phyloP scores from a whole-genome alignment of 2,329 filamentous ascomycete genomes.

The Alternaria panax region DNA sequence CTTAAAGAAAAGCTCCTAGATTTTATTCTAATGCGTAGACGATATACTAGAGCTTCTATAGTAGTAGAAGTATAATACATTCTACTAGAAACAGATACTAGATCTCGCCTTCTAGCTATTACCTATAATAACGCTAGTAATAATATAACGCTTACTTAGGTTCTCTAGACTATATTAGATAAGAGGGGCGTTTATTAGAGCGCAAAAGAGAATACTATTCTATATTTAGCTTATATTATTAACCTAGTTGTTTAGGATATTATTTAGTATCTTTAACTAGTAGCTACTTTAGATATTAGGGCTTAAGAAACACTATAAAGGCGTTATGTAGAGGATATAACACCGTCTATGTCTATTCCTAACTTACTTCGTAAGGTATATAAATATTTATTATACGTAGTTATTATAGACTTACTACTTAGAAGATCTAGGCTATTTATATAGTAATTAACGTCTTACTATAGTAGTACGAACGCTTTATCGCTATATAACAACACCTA shows the following conservation, averaged over 20 bases:
- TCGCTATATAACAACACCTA: neutral
- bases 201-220: slow-evolving; percentile 2
- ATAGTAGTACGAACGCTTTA: neutral
- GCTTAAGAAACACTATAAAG: neutral
- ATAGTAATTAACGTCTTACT: neutral
- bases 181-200: neutral
- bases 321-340: neutral
- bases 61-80: neutral
- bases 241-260: slow-evolving; percentile 9
- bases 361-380: neutral
- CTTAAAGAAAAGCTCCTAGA: slow-evolving; percentile 9
- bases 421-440: neutral
- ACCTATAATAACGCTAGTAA: neutral
- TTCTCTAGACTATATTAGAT: too few species aligned
- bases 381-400: neutral
- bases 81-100: neutral
- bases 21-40: slow-evolving; percentile 8
- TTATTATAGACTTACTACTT: neutral
- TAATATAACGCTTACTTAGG: neutral
- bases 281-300: neutral
- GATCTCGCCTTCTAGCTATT: neutral
- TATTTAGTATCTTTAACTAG: slow-evolving; percentile 4
- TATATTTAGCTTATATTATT: slow-evolving; percentile 7
- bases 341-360: neutral
- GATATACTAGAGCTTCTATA: slow-evolving; percentile 3